phyloP scores from a whole-genome alignment of 2,329 filamentous ascomycete species.

The Parascedosporium putredinis region DNA sequence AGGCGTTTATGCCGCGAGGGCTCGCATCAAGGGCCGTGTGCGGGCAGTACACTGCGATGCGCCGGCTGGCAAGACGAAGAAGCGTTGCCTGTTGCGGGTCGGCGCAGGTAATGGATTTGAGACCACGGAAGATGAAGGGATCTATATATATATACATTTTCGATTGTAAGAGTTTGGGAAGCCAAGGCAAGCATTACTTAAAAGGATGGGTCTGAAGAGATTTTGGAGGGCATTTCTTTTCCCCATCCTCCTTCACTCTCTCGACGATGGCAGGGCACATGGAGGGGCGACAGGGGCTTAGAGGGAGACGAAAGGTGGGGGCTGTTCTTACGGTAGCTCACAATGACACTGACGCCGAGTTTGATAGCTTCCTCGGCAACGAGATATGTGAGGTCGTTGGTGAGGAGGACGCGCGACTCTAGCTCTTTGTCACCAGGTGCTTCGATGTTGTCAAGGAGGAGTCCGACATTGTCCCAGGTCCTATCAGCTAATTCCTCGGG shows the following conservation, averaged over 20 bases:
- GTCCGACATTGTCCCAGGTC: conserved; percentile 93
- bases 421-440: conserved; percentile 17
- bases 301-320: neutral
- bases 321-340: conserved; percentile 65
- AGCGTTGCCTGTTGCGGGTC: conserved; percentile 83
- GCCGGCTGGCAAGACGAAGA: conserved; percentile 69
- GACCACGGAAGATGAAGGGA: conserved; percentile 87
- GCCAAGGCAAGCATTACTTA: too few relatives aligned
- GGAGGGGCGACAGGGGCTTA: too few relatives aligned
- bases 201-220: too few relatives aligned
- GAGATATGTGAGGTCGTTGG: conserved; percentile 80
- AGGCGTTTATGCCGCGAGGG: conserved; percentile 77
- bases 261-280: too few relatives aligned
- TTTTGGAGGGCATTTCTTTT: too few relatives aligned
- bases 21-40: conserved; percentile 92
- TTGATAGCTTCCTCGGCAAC: conserved; percentile 85
- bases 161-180: too few relatives aligned
- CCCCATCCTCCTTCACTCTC: too few relatives aligned
- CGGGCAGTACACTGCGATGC: conserved; percentile 90
- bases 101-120: conserved; percentile 76
- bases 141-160: too few relatives aligned
- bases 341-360: conserved; percentile 64
- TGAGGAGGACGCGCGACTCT: conserved; percentile 40
- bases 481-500: conserved; percentile 82
- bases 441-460: conserved; percentile 46